A percentile compares a stretch with the other conserved stretches of the same genome.
Conservation (phyloP, 2,329 filamentous ascomycete species). For the Hawksworthiomyces lignivorus region DNA sequence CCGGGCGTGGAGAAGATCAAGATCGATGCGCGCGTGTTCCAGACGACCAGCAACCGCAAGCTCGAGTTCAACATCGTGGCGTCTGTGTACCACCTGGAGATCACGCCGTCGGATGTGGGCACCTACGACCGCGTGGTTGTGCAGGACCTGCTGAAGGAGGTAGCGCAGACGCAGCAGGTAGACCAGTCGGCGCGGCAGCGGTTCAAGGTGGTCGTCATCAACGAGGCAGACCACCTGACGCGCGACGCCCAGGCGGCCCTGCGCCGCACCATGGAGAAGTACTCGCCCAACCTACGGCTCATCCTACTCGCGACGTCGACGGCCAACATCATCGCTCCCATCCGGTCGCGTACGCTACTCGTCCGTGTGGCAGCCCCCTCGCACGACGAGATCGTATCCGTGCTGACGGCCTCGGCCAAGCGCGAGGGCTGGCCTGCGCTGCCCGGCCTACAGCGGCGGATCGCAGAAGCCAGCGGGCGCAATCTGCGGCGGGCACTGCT, state of each 20-base stretch:
- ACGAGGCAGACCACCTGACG: conserved; percentile 91
- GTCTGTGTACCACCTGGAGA: conserved; percentile 95
- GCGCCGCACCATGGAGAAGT: conserved; percentile 97
- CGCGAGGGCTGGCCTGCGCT: conserved; percentile 78
- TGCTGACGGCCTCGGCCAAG: conserved; percentile 62
- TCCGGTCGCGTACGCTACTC: conserved; percentile 82
- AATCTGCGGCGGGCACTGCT: conserved; percentile 84
- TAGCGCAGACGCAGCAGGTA: conserved; percentile 98
- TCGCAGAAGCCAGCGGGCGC: conserved; percentile 82
- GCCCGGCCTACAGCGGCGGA: conserved; percentile 68
- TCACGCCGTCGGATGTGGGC: conserved; percentile 93
- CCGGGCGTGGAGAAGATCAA: conserved; percentile 99
- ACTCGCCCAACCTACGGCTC: conserved; percentile 85
- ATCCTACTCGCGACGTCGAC: conserved; percentile 94
- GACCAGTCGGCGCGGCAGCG: conserved; percentile 81
- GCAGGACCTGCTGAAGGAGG: conserved; percentile 92
- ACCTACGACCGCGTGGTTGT: conserved; percentile 94
- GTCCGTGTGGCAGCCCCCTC: conserved; percentile 87
- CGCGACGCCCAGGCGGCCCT: conserved; percentile 93
- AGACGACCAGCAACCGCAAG: conserved; percentile 91
- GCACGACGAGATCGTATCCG: conserved; percentile 74
- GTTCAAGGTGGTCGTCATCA: conserved; percentile 99
- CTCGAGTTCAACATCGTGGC: conserved; percentile 99
- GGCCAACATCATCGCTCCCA: conserved; percentile 98
- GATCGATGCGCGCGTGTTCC: conserved; percentile 94